These are phyloP conservation scores for Didymella segeticola DNA, from an alignment of 2,329 filamentous ascomycete species.

Conservation along the genomic window DNA sequence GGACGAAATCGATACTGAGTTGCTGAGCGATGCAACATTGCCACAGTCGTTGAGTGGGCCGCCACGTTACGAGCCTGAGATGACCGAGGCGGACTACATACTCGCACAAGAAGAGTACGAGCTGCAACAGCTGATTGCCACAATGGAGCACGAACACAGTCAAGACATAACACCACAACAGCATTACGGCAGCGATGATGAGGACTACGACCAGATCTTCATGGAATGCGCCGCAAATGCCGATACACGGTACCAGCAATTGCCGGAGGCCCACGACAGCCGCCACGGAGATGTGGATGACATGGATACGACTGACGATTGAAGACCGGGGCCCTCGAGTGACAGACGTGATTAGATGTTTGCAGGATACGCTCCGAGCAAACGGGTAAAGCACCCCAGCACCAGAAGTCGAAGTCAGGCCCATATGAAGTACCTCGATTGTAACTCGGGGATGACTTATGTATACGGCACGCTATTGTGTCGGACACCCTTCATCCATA, in stretches of 20 bases:
- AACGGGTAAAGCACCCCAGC: background rate
- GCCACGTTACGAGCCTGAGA: conserved; percentile 26
- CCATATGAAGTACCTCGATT: background rate
- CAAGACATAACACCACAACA: conserved; percentile 35
- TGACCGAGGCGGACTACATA: conserved; percentile 49
- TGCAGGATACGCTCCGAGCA: background rate
- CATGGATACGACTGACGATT: conserved; percentile 43
- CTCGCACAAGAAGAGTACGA: conserved; percentile 53
- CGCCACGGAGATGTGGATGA: conserved; percentile 34
- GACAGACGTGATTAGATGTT: background rate
- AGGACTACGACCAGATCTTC: conserved; percentile 69
- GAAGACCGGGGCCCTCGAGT: background rate
- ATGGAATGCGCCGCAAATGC: conserved; percentile 61
- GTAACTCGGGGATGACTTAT: background rate
- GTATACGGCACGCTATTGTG: conserved; percentile 56
- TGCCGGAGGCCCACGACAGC: conserved; percentile 20
- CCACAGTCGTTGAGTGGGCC: conserved; percentile 5
- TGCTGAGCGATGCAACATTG: conserved; percentile 20
- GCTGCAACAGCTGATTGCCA: conserved; percentile 53
- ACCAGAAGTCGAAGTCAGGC: background rate
- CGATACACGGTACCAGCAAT: conserved; percentile 52
- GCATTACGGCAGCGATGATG: conserved; percentile 61
- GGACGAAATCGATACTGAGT: conserved; percentile 35
- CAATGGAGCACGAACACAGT: conserved; percentile 47
- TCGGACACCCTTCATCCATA: conserved; percentile 66